Percentiles rank a stretch among this genome's conserved stretches.
Conservation (phyloP, 176 grass and related monocot species). For the Thinopyrum elongatum region DNA sequence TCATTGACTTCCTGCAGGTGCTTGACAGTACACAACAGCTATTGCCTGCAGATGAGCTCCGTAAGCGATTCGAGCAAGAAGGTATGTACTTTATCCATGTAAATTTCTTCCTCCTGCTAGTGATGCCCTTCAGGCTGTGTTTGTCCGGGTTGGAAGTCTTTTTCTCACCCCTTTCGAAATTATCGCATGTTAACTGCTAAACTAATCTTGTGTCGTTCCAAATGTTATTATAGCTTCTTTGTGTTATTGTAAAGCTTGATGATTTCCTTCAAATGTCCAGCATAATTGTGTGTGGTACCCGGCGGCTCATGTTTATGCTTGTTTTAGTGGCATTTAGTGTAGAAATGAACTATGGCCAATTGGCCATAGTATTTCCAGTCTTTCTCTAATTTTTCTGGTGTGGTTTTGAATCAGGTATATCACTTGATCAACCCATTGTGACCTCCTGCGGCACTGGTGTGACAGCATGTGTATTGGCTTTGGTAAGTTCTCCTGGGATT, state of each 20-base stretch:
- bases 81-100: conserved; percentile 45
- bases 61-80: conserved; percentile 81
- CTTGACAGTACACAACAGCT: conserved; percentile 87
- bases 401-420: conserved; percentile 57
- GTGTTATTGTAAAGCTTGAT: not conserved
- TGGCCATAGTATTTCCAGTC: not conserved
- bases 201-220: not conserved
- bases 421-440: conserved; percentile 67
- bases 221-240: conserved; percentile 4
- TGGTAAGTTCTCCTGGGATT: conserved; percentile 40
- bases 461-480: conserved; percentile 82
- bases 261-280: not conserved
- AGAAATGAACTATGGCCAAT: not conserved
- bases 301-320: not conserved
- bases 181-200: not conserved
- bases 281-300: not conserved
- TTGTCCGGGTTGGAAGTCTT: not conserved
- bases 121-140: not conserved
- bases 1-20: conserved; percentile 52
- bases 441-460: conserved; percentile 91
- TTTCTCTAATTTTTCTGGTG: conserved; percentile 6
- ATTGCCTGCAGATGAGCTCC: conserved; percentile 65
- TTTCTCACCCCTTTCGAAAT: not conserved
- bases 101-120: not conserved
- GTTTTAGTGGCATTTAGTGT: not conserved